phyloP scores from a whole-genome alignment of 139 green algal genomes.

The Pleodorina starrii region DNA sequence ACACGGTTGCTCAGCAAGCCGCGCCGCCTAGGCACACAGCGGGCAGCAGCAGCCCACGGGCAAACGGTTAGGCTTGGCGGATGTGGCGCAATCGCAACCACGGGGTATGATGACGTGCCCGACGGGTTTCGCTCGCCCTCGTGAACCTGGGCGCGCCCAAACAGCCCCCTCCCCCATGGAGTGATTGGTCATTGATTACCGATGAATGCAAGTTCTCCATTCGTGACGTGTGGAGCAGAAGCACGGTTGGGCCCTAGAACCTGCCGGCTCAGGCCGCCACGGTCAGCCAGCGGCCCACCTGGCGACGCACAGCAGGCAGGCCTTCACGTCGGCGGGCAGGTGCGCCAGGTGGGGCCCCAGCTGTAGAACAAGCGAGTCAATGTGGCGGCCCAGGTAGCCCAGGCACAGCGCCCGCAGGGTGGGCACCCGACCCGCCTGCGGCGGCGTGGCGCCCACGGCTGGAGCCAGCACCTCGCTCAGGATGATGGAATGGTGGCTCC shows the following conservation, averaged over 20 bases:
- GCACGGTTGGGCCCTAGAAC: no score
- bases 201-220: no score
- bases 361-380: background rate
- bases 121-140: no score
- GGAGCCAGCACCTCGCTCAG: background rate
- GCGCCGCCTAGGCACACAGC: slow-evolving; percentile 1
- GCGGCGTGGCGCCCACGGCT: background rate
- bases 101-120: background rate
- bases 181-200: no score
- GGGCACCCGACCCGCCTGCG: background rate
- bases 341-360: background rate
- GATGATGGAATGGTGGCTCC: background rate
- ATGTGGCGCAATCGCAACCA: no score
- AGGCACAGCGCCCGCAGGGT: slow-evolving; percentile 11
- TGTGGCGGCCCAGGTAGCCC: background rate
- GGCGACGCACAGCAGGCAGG: slow-evolving; percentile 28
- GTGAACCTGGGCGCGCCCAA: no score
- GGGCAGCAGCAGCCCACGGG: no score
- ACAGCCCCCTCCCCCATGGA: no score
- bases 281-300: no score
- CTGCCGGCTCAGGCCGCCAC: no score
- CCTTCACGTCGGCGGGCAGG: slow-evolving; percentile 22
- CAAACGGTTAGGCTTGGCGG: no score
- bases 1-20: background rate
- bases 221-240: no score